Evolutionary conservation across 208 protist genomes (phyloP), one percentile per base, ranked within the genome.

Genomic region (Trypanosoma theileri): DNA sequence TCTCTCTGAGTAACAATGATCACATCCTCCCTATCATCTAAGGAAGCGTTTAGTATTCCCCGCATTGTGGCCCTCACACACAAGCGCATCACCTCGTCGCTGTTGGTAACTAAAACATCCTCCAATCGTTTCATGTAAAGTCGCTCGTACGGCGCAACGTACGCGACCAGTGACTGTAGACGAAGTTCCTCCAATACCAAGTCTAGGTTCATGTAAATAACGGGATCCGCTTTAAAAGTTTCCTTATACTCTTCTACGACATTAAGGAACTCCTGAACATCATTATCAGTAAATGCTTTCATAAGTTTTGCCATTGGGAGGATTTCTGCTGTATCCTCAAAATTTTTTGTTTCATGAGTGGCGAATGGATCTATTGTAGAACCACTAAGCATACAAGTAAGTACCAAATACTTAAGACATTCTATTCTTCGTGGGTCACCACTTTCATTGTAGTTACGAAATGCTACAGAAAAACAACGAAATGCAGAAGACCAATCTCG

Each of bases 351-450:
- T 74, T 99, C 97, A 19, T 84, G 85, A 14, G 83, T 82, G 62
- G 97, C 94, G 55, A 99, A 98, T 22, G 94, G 91, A 73, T 98
- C 96, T 66, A 98, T 93, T 7, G 80, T 75, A 12, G 71, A 58
- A 40, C 74, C 77, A 31, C 58, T 66, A 22, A 92, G 67, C 95
- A 99, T 98, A 60, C 81, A 95, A 6, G 95, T 82, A 21, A 99
- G 66, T 16, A 98, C 84, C 11, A 98, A 79, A 40, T 84, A 98
- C 73, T 98, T 98, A 21, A 98, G 81, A 66, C 93, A 98, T 55
- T 74, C 70, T 24, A 98, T 88, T 22, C 86, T 75, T 26, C 82
- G 76, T 21, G 69, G 56, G 35, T 88, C 86, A 54, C 96, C 97
- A 44, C 81, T 82, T 63, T 99, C 97, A 69, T 98, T 97, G 77